Evolutionary conservation across 2,329 filamentous ascomycete species (phyloP).

Genomic region (Ascocoryne sarcoides): DNA sequence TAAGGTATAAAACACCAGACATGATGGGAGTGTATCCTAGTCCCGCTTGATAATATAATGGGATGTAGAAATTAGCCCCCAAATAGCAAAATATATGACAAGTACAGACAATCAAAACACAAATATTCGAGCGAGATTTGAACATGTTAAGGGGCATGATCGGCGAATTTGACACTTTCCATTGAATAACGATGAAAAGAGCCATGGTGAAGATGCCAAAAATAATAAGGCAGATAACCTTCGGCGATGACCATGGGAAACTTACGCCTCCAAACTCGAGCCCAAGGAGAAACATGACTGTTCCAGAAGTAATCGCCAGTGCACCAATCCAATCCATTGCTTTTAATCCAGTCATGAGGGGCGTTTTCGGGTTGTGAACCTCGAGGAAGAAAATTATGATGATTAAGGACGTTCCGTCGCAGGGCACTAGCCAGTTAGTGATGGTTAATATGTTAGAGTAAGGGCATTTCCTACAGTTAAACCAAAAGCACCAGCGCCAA

Average conservation of each 20-base stretch:
- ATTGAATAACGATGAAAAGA: constrained; percentile 59
- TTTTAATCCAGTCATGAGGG: constrained; percentile 47
- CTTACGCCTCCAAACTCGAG: constrained; percentile 70
- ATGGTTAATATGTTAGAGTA: not conserved
- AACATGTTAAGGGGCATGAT: constrained; percentile 69
- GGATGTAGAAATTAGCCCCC: too few species aligned
- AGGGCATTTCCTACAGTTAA: not conserved
- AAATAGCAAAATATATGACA: constrained; percentile 50
- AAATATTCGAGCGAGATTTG: constrained; percentile 52
- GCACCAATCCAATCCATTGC: constrained; percentile 50
- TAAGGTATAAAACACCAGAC: constrained; percentile 50
- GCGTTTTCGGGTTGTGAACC: constrained; percentile 46
- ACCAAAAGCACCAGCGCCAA: not conserved
- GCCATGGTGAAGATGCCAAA: constrained; percentile 56
- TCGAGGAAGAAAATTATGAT: constrained; percentile 42
- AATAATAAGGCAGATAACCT: constrained; percentile 66
- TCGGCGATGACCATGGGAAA: constrained; percentile 64
- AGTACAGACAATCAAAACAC: constrained; percentile 59
- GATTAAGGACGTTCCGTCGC: not conserved
- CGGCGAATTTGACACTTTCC: constrained; percentile 61
- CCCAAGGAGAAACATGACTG: constrained; percentile 74
- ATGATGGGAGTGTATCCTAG: constrained; percentile 42
- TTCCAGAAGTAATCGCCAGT: constrained; percentile 57
- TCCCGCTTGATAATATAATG: constrained; percentile 63
- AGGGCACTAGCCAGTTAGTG: not conserved